Base-by-base conservation (phyloP, 78 protist species). In the Neovahlkampfia damariscottae region DNA sequence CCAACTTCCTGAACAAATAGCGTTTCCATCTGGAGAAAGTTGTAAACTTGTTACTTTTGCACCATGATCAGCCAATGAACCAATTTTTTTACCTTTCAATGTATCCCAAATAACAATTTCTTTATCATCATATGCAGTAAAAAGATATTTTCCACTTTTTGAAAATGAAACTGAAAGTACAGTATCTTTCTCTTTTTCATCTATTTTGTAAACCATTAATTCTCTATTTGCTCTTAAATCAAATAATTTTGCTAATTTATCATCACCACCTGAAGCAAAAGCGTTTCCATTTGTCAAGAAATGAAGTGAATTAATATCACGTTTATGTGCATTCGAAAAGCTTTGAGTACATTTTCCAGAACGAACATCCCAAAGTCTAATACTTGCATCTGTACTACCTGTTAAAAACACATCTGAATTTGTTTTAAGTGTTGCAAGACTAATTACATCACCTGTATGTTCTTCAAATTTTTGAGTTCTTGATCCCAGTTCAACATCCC, bases 231-330 rank as follows among this genome's bases (percentile, higher is more conserved):
- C 93, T 36, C 99, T 92, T 66, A 96, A 70, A 80, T 96, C 99
- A 66, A 94, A 96, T 40, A 96, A 79, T 35, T 93, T 81, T 83
- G 96, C 91, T 1, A 93, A 70, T 5, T 89, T 83, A 80, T 96
- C 99, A 71, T 96, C 99, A 9, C 93, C 85, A 19, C 96, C 99
- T n/a, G 97, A 93, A 59, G 86, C 96, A 36, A 90, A 90, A 10
- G 89, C 76, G 66, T 59, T 34, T 3, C 89, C 91, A 29, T 69
- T 87, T 30, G 92, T 89, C 86, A 88, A 86, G 76, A 8, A 73
- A 8, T 27, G 9, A 8, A 95, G 97, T 10, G 96, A 67, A 75
- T 95, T 95, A 79, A 95, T 94, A 81, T 95, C 98, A 0, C 85
- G 70, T 41, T 89, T 92, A 88, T 95, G 98, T 41, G 96, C 97